A percentile compares a stretch with the other conserved stretches of the same genome.
Conservation (phyloP, 2,329 filamentous ascomycete species). For the Chrysosphaeria jannelii region DNA sequence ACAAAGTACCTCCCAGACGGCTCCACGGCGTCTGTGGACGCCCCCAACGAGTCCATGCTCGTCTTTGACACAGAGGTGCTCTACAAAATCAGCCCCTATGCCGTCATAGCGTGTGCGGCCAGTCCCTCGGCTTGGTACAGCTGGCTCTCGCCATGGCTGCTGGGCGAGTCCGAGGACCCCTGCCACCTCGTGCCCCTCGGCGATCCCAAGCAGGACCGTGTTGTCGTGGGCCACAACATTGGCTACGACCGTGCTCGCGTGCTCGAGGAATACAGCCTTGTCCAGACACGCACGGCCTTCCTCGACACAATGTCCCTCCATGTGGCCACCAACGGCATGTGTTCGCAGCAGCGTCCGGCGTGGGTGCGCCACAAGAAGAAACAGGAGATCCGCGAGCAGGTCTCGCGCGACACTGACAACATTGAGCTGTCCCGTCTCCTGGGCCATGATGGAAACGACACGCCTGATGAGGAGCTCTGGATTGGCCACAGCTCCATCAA, state of each 20-base stretch:
- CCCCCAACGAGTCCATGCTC: slow-evolving; percentile 52
- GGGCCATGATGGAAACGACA: slow-evolving; percentile 30
- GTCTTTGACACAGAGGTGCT: slow-evolving; percentile 93
- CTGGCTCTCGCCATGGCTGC: slow-evolving; percentile 85
- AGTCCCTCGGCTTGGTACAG: slow-evolving; percentile 84
- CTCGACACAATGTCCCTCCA: slow-evolving; percentile 96
- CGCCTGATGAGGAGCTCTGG: slow-evolving; percentile 91
- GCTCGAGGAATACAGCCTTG: slow-evolving; percentile 61
- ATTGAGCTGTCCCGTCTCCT: slow-evolving; percentile 42
- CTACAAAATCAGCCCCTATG: slow-evolving; percentile 77
- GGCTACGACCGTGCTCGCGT: slow-evolving; percentile 81
- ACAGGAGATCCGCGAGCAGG: slow-evolving; percentile 51
- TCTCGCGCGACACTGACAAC: slow-evolving; percentile 39
- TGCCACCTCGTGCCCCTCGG: slow-evolving; percentile 70
- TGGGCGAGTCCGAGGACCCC: slow-evolving; percentile 50
- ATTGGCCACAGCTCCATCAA: slow-evolving; percentile 85
- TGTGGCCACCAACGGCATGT: slow-evolving; percentile 96
- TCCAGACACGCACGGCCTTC: slow-evolving; percentile 61
- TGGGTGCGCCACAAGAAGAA: slow-evolving; percentile 96
- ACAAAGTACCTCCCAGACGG: slow-evolving; percentile 69
- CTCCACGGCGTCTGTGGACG: slow-evolving; percentile 34
- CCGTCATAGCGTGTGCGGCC: slow-evolving; percentile 87
- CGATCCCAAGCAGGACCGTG: slow-evolving; percentile 36
- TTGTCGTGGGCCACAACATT: slow-evolving; percentile 84
- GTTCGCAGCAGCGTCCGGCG: slow-evolving; percentile 75